Evolutionary conservation across 108 stramenopile genomes (phyloP).

Genomic region (Pseudonitzschia pungens): DNA sequence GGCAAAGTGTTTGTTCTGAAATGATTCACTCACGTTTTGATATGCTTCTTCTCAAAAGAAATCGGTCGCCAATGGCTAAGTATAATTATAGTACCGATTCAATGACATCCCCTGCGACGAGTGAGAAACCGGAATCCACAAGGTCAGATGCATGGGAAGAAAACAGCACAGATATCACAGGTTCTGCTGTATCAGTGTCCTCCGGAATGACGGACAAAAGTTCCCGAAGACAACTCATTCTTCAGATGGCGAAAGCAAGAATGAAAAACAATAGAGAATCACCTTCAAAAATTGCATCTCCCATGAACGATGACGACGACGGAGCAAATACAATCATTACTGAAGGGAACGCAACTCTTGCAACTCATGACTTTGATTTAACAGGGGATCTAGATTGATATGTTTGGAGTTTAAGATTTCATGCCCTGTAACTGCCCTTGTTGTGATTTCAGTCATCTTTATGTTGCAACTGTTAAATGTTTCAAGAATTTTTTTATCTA

Average conservation of each 20-base stretch:
- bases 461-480: neutral
- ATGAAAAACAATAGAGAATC: conserved; percentile 59
- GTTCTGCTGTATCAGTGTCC: conserved; percentile 62
- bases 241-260: conserved; percentile 89
- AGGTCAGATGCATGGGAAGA: conserved; percentile 26
- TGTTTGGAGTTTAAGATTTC: neutral
- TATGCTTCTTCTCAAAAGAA: neutral
- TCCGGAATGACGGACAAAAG: conserved; percentile 39
- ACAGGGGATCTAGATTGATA: conserved; percentile 34
- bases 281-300: conserved; percentile 16
- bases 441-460: neutral
- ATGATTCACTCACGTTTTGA: too few relatives aligned
- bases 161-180: conserved; percentile 46
- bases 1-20: too few relatives aligned
- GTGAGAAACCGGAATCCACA: conserved; percentile 1
- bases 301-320: conserved; percentile 20
- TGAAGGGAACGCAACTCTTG: conserved; percentile 15
- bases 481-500: too few relatives aligned
- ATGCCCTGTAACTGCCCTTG: neutral
- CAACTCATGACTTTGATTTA: conserved; percentile 29
- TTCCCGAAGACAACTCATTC: conserved; percentile 76
- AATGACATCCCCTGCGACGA: conserved; percentile 11
- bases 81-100: neutral
- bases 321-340: neutral
- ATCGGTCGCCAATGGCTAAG: neutral